These are phyloP conservation scores for Chlamydomonas eustigma DNA, from an alignment of 139 green algal species.

Conservation along the genomic window DNA sequence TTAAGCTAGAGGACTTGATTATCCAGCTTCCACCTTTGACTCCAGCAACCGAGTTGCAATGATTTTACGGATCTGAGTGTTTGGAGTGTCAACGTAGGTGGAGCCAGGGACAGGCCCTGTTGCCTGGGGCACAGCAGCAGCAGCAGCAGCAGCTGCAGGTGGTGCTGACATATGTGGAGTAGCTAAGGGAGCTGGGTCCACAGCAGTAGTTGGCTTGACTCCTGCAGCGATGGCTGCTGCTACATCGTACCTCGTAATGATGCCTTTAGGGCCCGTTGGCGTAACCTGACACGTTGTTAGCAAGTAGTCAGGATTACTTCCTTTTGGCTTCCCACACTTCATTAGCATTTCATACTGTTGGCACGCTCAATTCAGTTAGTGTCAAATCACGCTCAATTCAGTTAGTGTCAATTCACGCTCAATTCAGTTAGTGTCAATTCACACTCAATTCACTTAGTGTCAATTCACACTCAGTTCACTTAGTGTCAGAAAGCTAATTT, in stretches of 20 bases:
- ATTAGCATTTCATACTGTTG: too few relatives aligned
- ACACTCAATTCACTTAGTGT: too few relatives aligned
- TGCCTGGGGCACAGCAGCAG: slow-evolving; percentile 2
- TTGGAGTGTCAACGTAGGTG: slow-evolving; percentile 66
- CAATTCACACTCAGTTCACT: too few relatives aligned
- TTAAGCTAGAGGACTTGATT: too few relatives aligned
- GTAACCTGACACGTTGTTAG: slow-evolving; percentile 15
- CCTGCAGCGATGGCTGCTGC: slow-evolving; percentile 65
- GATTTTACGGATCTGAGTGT: slow-evolving; percentile 78
- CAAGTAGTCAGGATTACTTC: not conserved
- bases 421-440: too few relatives aligned
- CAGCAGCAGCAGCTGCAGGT: not conserved
- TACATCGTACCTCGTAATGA: slow-evolving; percentile 89
- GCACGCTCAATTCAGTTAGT: too few relatives aligned
- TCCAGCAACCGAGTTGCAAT: slow-evolving; percentile 85
- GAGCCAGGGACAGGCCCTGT: slow-evolving; percentile 3
- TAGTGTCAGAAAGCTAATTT: too few relatives aligned
- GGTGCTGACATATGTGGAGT: slow-evolving; percentile 7
- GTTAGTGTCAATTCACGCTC: too few relatives aligned
- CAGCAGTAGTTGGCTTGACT: slow-evolving; percentile 2
- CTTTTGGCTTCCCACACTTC: too few relatives aligned
- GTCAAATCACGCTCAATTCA: too few relatives aligned
- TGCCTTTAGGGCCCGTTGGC: slow-evolving; percentile 66
- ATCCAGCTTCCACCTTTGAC: slow-evolving; percentile 85
- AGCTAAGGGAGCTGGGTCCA: slow-evolving; percentile 10